These are phyloP conservation scores for Cladosporium oxysporum DNA, from an alignment of 2,329 filamentous ascomycete genomes.

Conservation along the genomic window DNA sequence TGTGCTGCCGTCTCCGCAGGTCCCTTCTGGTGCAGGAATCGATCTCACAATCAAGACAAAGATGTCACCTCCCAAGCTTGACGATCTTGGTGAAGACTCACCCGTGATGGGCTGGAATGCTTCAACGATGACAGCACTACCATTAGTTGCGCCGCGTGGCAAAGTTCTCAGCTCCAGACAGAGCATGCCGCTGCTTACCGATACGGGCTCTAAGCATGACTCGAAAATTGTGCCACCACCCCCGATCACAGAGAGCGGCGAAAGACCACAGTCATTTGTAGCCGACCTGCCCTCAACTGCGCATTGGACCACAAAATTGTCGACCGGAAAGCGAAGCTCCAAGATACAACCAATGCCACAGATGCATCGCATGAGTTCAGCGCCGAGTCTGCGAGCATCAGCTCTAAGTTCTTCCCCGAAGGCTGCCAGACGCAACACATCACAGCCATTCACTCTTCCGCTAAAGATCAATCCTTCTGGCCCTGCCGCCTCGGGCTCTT, in stretches of 20 bases:
- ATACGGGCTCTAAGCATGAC: conserved; percentile 21
- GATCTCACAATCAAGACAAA: conserved; percentile 9
- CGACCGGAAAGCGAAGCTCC: conserved; percentile 20
- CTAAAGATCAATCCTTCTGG: conserved; percentile 37
- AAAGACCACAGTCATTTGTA: conserved; percentile 31
- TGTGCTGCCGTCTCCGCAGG: conserved; percentile 9
- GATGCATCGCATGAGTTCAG: conserved; percentile 19
- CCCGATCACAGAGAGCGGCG: conserved; percentile 14
- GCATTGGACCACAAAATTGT: conserved; percentile 24
- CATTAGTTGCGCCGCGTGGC: conserved; percentile 2
- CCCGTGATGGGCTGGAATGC: conserved; percentile 13
- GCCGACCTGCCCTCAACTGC: conserved; percentile 30
- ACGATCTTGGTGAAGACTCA: conserved; percentile 8
- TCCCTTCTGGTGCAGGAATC: background rate
- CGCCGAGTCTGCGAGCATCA: conserved; percentile 6
- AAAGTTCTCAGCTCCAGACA: conserved; percentile 9
- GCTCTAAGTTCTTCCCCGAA: background rate
- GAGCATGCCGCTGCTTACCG: conserved; percentile 19
- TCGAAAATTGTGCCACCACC: conserved; percentile 24
- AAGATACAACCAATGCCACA: conserved; percentile 21
- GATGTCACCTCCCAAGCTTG: background rate
- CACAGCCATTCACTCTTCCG: conserved; percentile 34
- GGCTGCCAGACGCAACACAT: conserved; percentile 21
- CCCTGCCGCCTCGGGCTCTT: conserved; percentile 9
- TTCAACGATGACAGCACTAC: conserved; percentile 7